Evolutionary conservation across 257 asterid genomes (phyloP).

Genomic region (Fraxinus excelsior): DNA sequence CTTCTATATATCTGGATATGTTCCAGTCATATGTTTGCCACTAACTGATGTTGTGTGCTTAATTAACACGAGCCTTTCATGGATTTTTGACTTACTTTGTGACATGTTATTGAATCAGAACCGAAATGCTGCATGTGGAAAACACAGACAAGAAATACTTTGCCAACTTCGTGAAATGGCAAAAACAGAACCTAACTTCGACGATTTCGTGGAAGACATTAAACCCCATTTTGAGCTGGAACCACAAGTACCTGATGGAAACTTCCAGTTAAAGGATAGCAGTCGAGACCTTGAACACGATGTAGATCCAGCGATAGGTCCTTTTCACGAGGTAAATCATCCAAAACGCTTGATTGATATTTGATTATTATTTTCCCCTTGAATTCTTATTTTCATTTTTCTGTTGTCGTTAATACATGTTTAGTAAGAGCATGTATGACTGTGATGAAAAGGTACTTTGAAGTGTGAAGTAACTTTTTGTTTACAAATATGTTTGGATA

Average conservation of each 20-base stretch:
- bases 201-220: conserved; percentile 44
- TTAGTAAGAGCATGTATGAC: no score
- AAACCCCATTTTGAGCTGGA: conserved; percentile 39
- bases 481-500: no score
- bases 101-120: conserved; percentile 53
- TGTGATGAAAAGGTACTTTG: no score
- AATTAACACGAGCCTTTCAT: not conserved
- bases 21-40: not conserved
- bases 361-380: not conserved
- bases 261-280: conserved; percentile 30
- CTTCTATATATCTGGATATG: not conserved
- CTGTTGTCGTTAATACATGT: no score
- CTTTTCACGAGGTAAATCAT: conserved; percentile 56
- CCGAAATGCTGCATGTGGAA: conserved; percentile 84
- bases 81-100: conserved; percentile 17
- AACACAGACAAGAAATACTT: conserved; percentile 77
- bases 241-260: conserved; percentile 35
- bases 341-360: not conserved
- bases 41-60: not conserved
- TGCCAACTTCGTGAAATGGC: conserved; percentile 76
- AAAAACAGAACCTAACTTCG: conserved; percentile 56
- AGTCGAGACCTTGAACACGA: conserved; percentile 32
- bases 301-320: conserved; percentile 36
- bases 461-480: no score
- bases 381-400: not conserved